Percentiles rank a stretch among this genome's conserved stretches.
Evolutionary conservation across 495 filamentous ascomycete species (phyloP).

Genomic region (Aspergillus saccharolyticus): DNA sequence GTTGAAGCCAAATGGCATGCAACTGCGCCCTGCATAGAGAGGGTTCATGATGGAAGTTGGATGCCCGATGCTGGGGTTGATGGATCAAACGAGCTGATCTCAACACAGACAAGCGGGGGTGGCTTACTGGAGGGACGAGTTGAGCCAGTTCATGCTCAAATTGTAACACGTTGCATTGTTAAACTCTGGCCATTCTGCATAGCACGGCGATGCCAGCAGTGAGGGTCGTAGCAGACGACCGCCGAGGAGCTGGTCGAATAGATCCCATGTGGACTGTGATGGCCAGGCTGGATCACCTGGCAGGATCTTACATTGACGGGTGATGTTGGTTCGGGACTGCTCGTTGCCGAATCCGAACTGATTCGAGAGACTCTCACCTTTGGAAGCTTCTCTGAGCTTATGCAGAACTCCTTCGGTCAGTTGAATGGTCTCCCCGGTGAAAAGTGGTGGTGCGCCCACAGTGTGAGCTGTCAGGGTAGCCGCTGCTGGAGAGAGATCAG

Average conservation of each 20-base stretch:
- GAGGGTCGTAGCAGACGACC: conserved; percentile 48
- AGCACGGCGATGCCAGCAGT: conserved; percentile 52
- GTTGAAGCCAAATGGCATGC: conserved; percentile 30
- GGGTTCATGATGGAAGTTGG: conserved; percentile 43
- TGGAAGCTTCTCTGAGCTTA: background rate
- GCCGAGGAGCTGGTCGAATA: conserved; percentile 45
- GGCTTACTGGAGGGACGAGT: conserved; percentile 29
- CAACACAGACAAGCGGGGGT: too few species aligned
- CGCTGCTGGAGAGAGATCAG: background rate
- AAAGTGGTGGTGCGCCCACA: background rate
- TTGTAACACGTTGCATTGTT: conserved; percentile 37
- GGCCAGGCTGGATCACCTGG: conserved; percentile 49
- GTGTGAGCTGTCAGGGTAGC: background rate
- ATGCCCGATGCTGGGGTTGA: conserved; percentile 23
- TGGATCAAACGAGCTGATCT: too few species aligned
- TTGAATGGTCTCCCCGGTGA: background rate
- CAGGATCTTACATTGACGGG: conserved; percentile 40
- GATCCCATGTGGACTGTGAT: conserved; percentile 29
- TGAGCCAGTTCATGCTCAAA: conserved; percentile 21
- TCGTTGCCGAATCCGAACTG: background rate
- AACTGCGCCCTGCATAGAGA: conserved; percentile 36
- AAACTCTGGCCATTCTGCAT: conserved; percentile 42
- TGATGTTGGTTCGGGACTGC: background rate
- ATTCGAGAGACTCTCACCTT: background rate
- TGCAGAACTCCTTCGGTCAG: background rate